These are phyloP conservation scores for Spencermartinsiella ligniputridi DNA, from an alignment of 1,139 yeast genomes.

Conservation along the genomic window DNA sequence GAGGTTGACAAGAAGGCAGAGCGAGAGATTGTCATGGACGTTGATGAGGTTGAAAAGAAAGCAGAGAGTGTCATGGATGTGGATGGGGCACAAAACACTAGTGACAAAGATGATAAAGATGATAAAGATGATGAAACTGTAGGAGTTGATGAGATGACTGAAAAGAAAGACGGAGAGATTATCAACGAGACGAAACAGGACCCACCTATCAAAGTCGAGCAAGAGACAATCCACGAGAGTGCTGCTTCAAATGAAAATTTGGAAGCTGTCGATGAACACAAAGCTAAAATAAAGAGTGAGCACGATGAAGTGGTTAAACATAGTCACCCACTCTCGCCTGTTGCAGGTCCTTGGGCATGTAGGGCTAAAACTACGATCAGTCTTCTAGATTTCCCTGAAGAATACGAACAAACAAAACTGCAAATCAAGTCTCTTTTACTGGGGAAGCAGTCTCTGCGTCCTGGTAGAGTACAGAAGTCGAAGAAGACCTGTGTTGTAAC, in stretches of 20 bases:
- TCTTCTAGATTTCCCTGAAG: conserved; percentile 31
- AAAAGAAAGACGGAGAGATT: conserved; percentile 4
- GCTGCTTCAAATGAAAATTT: conserved; percentile 4
- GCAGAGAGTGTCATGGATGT: too few relatives aligned
- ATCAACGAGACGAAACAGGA: conserved; percentile 1
- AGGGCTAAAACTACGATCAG: conserved; percentile 22
- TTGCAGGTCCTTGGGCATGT: conserved; percentile 27
- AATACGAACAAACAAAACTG: conserved; percentile 22
- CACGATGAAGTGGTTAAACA: conserved; percentile 6
- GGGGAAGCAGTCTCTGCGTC: conserved; percentile 49
- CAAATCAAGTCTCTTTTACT: conserved; percentile 48
- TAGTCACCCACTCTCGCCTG: conserved; percentile 15
- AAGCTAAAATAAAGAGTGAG: conserved; percentile 7
- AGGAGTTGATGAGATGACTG: conserved; percentile 3
- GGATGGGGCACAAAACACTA: too few relatives aligned
- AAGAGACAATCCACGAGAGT: too few relatives aligned
- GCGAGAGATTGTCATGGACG: too few relatives aligned
- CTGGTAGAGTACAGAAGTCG: conserved; percentile 11
- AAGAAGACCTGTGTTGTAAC: conserved; percentile 58
- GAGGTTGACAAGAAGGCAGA: background rate
- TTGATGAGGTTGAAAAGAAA: background rate
- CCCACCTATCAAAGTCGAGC: too few relatives aligned
- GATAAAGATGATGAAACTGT: conserved; percentile 11
- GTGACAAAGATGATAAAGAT: conserved; percentile 4
- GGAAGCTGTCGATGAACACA: conserved; percentile 59